Evolutionary conservation across 2,329 filamentous ascomycete genomes (phyloP).

Genomic region (Alternaria angustiovoidea): DNA sequence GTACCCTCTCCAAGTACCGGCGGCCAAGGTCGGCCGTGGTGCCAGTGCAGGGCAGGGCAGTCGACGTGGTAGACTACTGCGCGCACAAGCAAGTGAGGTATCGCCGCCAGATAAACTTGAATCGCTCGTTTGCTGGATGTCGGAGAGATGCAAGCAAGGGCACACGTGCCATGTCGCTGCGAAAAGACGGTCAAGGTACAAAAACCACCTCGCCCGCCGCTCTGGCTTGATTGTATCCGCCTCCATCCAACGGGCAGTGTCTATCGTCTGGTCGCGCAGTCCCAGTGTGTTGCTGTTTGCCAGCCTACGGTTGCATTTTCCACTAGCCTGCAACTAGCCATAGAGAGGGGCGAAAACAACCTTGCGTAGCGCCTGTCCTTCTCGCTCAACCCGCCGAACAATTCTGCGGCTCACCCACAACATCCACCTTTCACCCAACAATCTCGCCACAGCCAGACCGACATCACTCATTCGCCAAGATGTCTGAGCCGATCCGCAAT

Average conservation of each 20-base stretch:
- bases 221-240: background rate
- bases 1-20: slow-evolving; percentile 9
- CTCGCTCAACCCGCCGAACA: slow-evolving; percentile 45
- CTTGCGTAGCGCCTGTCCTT: slow-evolving; percentile 32
- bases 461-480: slow-evolving; percentile 50
- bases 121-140: slow-evolving; percentile 14
- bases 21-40: slow-evolving; percentile 28
- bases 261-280: slow-evolving; percentile 9
- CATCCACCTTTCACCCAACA: slow-evolving; percentile 40
- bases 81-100: slow-evolving; percentile 17
- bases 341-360: slow-evolving; percentile 36
- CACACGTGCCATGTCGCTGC: slow-evolving; percentile 25
- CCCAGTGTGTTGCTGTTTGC: slow-evolving; percentile 23
- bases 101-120: slow-evolving; percentile 22
- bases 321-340: slow-evolving; percentile 28
- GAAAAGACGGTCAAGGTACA: slow-evolving; percentile 21
- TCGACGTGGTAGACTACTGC: slow-evolving; percentile 18
- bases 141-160: slow-evolving; percentile 17
- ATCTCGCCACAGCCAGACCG: slow-evolving; percentile 39
- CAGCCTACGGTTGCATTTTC: slow-evolving; percentile 16
- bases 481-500: slow-evolving; percentile 75
- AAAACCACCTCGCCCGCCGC: slow-evolving; percentile 12
- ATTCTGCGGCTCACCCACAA: slow-evolving; percentile 46
- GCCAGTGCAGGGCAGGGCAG: slow-evolving; percentile 2
- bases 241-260: background rate